Evolutionary conservation across 1,284 basidiomycete genomes (phyloP).

Genomic region (Leccinum huronense): DNA sequence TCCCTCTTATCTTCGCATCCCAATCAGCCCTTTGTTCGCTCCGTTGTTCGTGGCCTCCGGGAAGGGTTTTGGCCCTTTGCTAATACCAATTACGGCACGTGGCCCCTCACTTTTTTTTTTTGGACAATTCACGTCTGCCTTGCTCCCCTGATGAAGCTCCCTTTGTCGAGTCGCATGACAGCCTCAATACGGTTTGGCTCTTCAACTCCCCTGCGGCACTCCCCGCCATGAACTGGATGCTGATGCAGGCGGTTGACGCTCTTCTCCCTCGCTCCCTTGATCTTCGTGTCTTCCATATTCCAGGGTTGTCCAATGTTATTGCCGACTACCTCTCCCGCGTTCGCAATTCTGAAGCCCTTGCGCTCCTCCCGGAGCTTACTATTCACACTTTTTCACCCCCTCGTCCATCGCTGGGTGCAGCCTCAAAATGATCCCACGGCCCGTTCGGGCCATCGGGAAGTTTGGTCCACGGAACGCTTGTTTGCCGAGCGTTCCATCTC

Average conservation of each 20-base stretch:
- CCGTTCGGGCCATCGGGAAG: background rate
- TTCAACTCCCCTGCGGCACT: conserved; percentile 24
- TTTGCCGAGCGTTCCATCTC: background rate
- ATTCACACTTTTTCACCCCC: conserved; percentile 26
- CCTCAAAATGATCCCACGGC: conserved; percentile 12
- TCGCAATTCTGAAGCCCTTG: background rate
- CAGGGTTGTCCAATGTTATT: conserved; percentile 24
- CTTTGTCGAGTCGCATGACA: background rate
- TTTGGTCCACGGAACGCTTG: conserved; percentile 27
- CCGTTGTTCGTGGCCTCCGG: too few relatives aligned
- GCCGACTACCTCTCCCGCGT: conserved; percentile 28
- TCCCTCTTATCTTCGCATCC: too few relatives aligned
- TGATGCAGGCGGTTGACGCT: background rate
- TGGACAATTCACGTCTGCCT: too few relatives aligned
- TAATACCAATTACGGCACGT: too few relatives aligned
- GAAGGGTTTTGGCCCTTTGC: too few relatives aligned
- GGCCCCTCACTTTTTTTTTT: too few relatives aligned
- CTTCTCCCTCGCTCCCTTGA: background rate
- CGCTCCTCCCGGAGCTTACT: too few relatives aligned
- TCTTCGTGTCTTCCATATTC: conserved; percentile 26
- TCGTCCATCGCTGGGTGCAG: conserved; percentile 27
- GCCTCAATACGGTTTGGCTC: conserved; percentile 24
- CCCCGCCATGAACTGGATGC: conserved; percentile 23
- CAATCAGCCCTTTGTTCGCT: too few relatives aligned
- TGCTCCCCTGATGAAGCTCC: too few relatives aligned